Base-by-base conservation (phyloP, 768 basidiomycete species). In the Kwoniella shandongensis region DNA sequence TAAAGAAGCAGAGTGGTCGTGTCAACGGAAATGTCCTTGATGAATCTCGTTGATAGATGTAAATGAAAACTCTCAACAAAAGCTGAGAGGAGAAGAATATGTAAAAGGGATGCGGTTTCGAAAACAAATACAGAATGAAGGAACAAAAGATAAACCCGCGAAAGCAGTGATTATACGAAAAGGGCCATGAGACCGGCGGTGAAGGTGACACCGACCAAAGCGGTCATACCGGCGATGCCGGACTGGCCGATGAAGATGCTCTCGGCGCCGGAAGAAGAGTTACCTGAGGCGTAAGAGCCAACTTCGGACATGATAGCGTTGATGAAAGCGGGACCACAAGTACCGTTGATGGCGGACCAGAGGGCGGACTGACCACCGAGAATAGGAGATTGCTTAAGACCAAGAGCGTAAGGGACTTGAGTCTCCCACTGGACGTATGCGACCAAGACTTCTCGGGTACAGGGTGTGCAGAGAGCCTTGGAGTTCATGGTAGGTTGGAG, bases 341-440 rank as follows among this genome's bases (percentile, higher is more conserved):
- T 86, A 54, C 63, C 62, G 39, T 78, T 72, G 65, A 92, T 80
- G 54, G 79, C 83, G 20, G 69, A 65, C 82, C 89, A 94, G 35
- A 98, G 81, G 7, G 63, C 70, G 15, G 76, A 36, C 78, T 97
- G 91, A 44, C 82, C 82, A 27, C 78, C 70, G 42, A 98, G 79
- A 52, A 97, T 79, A 13, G 80, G 73, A 68, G 86, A 88, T 66
- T 81, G 80, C 56, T 61, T 50, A 25, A 96, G 69, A 47, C 94
- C 91, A 26, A 87, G 83, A 7, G 82, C 88, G 75, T 91, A 97
- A 1, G 87, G 87, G 41, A 80, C 78, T 54, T 76, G 74, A 39
- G 84, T 82, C 78, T 92, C 88, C 76, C 83, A 93, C 54, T 79
- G 76, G 76, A 89, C 85, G 82, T 89, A 99, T 8, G 84, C 64